phyloP scores from a whole-genome alignment of 176 grass and related monocot species.

The Secale cereale region DNA sequence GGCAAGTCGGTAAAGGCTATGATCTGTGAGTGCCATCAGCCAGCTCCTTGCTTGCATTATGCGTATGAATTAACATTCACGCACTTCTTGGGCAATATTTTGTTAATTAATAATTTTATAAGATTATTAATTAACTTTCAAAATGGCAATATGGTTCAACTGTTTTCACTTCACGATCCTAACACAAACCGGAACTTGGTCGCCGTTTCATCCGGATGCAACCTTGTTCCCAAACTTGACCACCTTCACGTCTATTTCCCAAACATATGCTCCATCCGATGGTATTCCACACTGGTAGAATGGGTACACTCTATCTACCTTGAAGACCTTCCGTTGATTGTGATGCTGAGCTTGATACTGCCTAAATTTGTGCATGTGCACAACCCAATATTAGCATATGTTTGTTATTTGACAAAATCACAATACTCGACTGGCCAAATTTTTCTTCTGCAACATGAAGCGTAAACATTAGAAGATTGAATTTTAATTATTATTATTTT shows the following conservation, averaged over 20 bases:
- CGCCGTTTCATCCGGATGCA: slow-evolving; percentile 61
- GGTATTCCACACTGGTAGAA: slow-evolving; percentile 58
- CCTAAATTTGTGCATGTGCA: slow-evolving; percentile 39
- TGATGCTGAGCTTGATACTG: slow-evolving; percentile 33
- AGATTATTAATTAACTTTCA: too few relatives aligned
- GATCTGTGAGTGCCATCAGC: too few relatives aligned
- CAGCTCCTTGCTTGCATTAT: too few relatives aligned
- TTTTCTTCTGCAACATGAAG: not conserved
- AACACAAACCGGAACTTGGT: slow-evolving; percentile 45
- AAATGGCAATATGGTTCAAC: not conserved
- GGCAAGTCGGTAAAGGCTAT: too few relatives aligned
- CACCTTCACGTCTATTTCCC: slow-evolving; percentile 73
- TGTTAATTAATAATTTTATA: too few relatives aligned
- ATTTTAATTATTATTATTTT: too few relatives aligned
- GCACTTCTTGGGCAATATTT: too few relatives aligned
- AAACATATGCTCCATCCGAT: slow-evolving; percentile 65
- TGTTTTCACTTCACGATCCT: not conserved
- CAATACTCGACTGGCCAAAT: not conserved
- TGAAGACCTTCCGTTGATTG: slow-evolving; percentile 25
- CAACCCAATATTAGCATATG: not conserved
- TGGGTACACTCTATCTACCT: slow-evolving; percentile 17
- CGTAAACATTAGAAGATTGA: not conserved
- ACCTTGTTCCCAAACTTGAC: slow-evolving; percentile 76
- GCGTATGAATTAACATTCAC: too few relatives aligned
- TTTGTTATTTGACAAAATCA: slow-evolving; percentile 4